phyloP scores from a whole-genome alignment of 192 early-diverging fungal genomes.

The Coemansia sp. region DNA sequence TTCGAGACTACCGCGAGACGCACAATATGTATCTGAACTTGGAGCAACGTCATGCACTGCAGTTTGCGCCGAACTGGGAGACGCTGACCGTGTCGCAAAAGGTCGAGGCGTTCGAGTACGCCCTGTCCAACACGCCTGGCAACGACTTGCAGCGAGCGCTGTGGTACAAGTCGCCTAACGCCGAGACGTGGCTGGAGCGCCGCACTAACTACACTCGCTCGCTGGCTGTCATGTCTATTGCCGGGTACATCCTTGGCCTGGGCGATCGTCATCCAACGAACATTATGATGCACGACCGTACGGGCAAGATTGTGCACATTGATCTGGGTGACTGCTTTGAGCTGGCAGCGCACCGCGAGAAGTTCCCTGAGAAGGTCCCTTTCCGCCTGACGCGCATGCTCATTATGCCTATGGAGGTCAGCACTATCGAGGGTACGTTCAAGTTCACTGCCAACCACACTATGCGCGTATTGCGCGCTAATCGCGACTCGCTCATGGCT shows the following conservation, averaged over 20 bases:
- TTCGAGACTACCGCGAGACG: constrained; percentile 84
- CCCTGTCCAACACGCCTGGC: constrained; percentile 84
- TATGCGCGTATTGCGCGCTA: constrained; percentile 92
- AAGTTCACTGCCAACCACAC: constrained; percentile 90
- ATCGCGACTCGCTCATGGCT: constrained; percentile 98
- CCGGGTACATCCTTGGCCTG: constrained; percentile 96
- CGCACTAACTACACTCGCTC: constrained; percentile 95
- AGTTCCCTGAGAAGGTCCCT: constrained; percentile 94
- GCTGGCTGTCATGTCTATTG: constrained; percentile 98
- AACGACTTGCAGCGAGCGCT: constrained; percentile 91
- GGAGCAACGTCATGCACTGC: constrained; percentile 82
- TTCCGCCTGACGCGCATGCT: constrained; percentile 97
- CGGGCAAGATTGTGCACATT: constrained; percentile 95
- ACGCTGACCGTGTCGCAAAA: constrained; percentile 85
- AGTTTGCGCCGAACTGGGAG: constrained; percentile 93
- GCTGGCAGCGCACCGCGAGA: constrained; percentile 92
- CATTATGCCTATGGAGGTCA: constrained; percentile 95
- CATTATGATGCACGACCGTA: constrained; percentile 85
- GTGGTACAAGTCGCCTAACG: constrained; percentile 95
- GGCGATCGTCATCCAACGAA: constrained; percentile 98
- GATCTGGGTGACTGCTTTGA: constrained; percentile 99
- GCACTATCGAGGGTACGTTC: constrained; percentile 96
- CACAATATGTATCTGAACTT: constrained; percentile 82
- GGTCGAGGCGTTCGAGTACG: constrained; percentile 96
- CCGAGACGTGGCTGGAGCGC: constrained; percentile 94